Base-by-base conservation (phyloP, 1,284 basidiomycete species). In the Rhodotorula glutinis region DNA sequence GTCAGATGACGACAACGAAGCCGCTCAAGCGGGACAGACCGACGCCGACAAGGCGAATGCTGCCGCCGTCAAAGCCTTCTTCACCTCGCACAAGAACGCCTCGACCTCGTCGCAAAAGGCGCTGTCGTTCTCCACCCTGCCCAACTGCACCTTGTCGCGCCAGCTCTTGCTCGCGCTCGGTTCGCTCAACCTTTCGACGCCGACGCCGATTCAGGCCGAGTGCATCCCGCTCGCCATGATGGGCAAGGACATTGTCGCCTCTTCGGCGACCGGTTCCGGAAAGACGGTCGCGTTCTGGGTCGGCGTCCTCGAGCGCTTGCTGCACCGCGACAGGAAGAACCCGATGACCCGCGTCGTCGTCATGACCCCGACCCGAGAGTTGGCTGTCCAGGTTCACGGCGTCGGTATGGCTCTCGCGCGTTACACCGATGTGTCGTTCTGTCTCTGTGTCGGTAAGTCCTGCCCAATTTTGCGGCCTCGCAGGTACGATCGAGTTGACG, bases 231-330 rank as follows among this genome's bases (percentile, higher is more conserved):
- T 94, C 54, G 93, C 92, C 33, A 84, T 98, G 21, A 81, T 94
- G 23, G 95, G 95, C 61, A 93, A 96, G 76, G 94, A 98, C 78
- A 85, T 98, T 51, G 92, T 98, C 60, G 95, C 93, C 51, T 89
- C 87, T 67, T 94, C 95, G 25, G 91, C 95, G 17, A 98, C 94
- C 16, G 94, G 94, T 71, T 95, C 91, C 8, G 94, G 94, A 71
- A 98, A 98, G 82, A 98, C 94, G 1, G 93, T 92, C 16, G 94
- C 95, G 16, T 98, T 97, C 81, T 88, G 90, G 77, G 88, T 98
- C 68, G 94, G 94, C 51, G 89, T 96, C 79, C 81, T 98, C 51
- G 94, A 98, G 76, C 88, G 94, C 70, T 82, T 98, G 53, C 81
- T 92, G 66, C 95, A 93, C 78, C 85, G 93, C 65, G 91, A 95